phyloP scores from a whole-genome alignment of 2,329 filamentous ascomycete genomes.

The Cladosporium austrohemisphaericum region DNA sequence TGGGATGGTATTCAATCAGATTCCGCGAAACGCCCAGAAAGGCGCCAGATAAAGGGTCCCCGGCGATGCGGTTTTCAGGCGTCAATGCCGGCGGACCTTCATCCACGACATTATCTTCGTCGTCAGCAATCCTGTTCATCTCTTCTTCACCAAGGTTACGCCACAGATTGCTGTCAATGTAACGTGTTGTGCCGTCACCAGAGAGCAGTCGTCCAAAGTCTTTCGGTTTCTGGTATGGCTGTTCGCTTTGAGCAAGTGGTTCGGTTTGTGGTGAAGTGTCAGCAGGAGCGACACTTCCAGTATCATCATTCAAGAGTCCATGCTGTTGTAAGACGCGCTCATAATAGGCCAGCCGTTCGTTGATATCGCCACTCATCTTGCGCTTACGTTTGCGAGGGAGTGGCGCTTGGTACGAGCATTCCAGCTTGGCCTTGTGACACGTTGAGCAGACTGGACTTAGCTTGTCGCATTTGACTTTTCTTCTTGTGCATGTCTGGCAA shows the following conservation, averaged over 20 bases:
- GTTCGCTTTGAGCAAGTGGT: too few species aligned
- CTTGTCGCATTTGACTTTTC: constrained; percentile 43
- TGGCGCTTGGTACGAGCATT: constrained; percentile 42
- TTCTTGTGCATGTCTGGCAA: constrained; percentile 32
- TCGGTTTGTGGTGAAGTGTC: not conserved
- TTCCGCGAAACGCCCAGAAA: constrained; percentile 21
- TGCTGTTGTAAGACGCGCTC: constrained; percentile 39
- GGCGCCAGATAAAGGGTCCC: constrained; percentile 29
- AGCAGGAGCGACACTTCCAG: not conserved
- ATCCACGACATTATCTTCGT: constrained; percentile 25
- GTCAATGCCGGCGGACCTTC: constrained; percentile 23
- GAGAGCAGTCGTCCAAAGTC: constrained; percentile 26
- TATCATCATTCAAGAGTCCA: constrained; percentile 27
- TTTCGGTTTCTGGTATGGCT: not conserved
- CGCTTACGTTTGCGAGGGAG: constrained; percentile 39
- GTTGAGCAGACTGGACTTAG: constrained; percentile 32
- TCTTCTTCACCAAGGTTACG: constrained; percentile 28
- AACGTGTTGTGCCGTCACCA: constrained; percentile 39
- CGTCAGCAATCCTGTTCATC: constrained; percentile 12
- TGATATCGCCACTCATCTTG: constrained; percentile 31
- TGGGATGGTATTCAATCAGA: constrained; percentile 47
- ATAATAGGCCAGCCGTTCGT: constrained; percentile 39
- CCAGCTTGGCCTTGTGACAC: constrained; percentile 33
- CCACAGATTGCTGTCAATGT: constrained; percentile 38
- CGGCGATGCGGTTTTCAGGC: constrained; percentile 25